These are phyloP conservation scores for Dunaliella sp. DNA, from an alignment of 139 green algal species.

Conservation along the genomic window DNA sequence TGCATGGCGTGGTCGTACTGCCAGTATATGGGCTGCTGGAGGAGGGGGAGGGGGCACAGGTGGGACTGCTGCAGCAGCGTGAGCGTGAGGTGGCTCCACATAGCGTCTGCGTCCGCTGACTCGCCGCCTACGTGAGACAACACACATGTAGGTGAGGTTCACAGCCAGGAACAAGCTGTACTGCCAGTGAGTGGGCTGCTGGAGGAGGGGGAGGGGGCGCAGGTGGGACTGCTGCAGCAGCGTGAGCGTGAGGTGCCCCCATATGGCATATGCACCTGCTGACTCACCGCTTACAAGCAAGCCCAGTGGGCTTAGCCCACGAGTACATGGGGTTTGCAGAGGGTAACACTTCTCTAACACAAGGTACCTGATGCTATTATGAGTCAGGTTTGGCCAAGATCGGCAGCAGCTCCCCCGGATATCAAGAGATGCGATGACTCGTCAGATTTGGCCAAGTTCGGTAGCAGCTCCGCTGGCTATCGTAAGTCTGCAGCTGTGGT, in stretches of 20 bases:
- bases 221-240: background rate
- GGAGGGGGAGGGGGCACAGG: constrained; percentile 85
- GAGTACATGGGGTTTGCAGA: too few relatives aligned
- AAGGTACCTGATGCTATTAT: too few relatives aligned
- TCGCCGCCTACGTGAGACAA: constrained; percentile 17
- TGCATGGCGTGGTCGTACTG: constrained; percentile 77
- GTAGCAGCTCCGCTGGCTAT: too few relatives aligned
- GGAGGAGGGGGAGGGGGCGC: background rate
- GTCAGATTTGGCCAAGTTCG: too few relatives aligned
- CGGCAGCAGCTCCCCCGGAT: too few relatives aligned
- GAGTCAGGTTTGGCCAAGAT: too few relatives aligned
- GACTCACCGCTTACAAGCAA: constrained; percentile 6
- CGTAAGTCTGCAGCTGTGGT: too few relatives aligned
- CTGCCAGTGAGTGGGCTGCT: background rate
- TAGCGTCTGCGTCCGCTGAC: background rate
- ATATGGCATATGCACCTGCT: background rate
- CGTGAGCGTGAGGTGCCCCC: background rate
- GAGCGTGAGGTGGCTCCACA: constrained; percentile 66
- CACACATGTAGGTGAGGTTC: too few relatives aligned
- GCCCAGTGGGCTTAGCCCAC: too few relatives aligned
- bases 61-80: constrained; percentile 91
- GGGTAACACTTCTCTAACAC: too few relatives aligned
- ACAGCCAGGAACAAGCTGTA: background rate
- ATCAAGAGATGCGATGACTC: too few relatives aligned
- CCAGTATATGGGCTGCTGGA: constrained; percentile 75